These are phyloP conservation scores for Picochlorum sp. DNA, from an alignment of 139 green algal genomes.

Conservation along the genomic window DNA sequence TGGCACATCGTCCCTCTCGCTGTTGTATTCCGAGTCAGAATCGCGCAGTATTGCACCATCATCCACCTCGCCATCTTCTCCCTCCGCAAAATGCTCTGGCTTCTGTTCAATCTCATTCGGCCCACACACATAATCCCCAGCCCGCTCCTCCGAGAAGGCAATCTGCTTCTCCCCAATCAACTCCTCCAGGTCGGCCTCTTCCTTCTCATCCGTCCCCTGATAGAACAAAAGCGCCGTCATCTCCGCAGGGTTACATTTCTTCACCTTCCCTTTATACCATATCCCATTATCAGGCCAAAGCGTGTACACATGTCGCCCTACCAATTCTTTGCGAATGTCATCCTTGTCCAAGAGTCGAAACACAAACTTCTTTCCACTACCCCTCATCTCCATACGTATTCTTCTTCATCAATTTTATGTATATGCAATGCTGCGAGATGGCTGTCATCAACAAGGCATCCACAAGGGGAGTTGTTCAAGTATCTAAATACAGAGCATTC, in stretches of 20 bases:
- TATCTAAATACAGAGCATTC: too few species aligned
- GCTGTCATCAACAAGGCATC: too few species aligned
- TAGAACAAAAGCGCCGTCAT: constrained; percentile 3
- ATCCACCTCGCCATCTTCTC: background rate
- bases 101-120: background rate
- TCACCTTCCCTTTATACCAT: constrained; percentile 9
- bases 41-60: background rate
- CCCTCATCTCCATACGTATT: background rate
- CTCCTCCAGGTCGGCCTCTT: constrained; percentile 7
- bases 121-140: background rate
- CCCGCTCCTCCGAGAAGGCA: constrained; percentile 4
- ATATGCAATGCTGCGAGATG: too few species aligned
- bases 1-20: background rate
- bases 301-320: constrained; percentile 7
- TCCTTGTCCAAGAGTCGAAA: background rate
- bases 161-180: constrained; percentile 1
- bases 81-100: background rate
- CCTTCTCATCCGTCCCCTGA: constrained; percentile 8
- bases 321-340: background rate
- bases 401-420: background rate
- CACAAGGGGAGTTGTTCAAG: too few species aligned
- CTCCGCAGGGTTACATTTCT: background rate
- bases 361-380: background rate
- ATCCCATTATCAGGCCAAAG: constrained; percentile 10
- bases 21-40: background rate